phyloP scores from a whole-genome alignment of 257 asterid genomes.

The Ehretia macrophylla region DNA sequence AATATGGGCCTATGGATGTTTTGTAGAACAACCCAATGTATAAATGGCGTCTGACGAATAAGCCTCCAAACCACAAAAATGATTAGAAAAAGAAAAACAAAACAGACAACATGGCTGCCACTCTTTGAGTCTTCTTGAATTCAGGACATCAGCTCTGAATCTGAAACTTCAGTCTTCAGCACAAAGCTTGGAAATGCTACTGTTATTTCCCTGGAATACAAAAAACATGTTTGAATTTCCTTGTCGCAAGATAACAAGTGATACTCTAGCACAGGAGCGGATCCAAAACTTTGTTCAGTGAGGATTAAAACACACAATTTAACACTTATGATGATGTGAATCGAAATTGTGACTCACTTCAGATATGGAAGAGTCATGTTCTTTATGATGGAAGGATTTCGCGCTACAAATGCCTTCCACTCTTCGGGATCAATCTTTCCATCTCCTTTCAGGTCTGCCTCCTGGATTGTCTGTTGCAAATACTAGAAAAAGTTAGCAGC shows the following conservation, averaged over 20 bases:
- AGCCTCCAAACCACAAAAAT: too few relatives aligned
- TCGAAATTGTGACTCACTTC: constrained; percentile 26
- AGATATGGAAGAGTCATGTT: constrained; percentile 55
- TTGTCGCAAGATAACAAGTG: neutral
- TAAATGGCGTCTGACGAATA: too few relatives aligned
- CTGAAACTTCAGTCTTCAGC: constrained; percentile 59
- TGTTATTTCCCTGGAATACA: constrained; percentile 66
- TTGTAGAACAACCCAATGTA: too few relatives aligned
- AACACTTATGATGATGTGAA: too few relatives aligned
- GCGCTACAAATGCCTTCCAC: constrained; percentile 35
- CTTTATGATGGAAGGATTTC: constrained; percentile 44
- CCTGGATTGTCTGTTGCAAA: constrained; percentile 40
- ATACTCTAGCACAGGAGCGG: too few relatives aligned
- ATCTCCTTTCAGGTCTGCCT: constrained; percentile 45
- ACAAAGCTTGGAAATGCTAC: constrained; percentile 75
- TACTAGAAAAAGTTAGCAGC: neutral
- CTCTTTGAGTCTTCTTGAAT: neutral
- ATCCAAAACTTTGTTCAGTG: too few relatives aligned
- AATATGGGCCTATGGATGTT: too few relatives aligned
- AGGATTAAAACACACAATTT: too few relatives aligned
- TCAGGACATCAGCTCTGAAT: constrained; percentile 57
- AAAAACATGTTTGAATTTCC: neutral
- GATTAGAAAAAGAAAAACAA: too few relatives aligned
- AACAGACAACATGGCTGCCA: too few relatives aligned
- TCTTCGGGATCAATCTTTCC: constrained; percentile 59